Conservation (phyloP, 2,329 filamentous ascomycete genomes). For the Aureobasidium sp. region DNA sequence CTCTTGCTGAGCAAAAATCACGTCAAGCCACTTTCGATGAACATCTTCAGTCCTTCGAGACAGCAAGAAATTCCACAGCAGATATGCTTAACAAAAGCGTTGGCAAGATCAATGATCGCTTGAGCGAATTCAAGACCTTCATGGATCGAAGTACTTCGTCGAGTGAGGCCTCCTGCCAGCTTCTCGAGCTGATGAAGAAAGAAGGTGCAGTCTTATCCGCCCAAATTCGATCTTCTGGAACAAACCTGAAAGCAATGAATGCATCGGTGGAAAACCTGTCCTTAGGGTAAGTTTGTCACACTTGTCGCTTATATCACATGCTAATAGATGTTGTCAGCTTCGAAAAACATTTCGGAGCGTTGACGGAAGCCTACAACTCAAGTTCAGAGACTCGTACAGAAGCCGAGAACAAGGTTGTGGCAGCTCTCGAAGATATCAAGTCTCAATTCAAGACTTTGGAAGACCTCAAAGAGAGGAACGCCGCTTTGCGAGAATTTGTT, state of each 20-base stretch:
- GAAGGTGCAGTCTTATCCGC: neutral
- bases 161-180: neutral
- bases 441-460: neutral
- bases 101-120: neutral
- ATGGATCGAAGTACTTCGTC: neutral
- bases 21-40: neutral
- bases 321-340: neutral
- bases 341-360: neutral
- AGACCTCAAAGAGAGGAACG: neutral
- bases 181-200: slow-evolving; percentile 2
- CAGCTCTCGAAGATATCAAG: neutral
- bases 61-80: neutral
- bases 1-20: neutral
- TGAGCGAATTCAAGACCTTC: neutral
- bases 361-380: neutral
- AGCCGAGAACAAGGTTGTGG: neutral
- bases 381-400: neutral
- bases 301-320: neutral
- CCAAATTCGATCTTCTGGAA: neutral
- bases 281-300: neutral
- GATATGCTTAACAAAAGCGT: neutral
- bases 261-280: neutral
- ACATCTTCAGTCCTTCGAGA: neutral
- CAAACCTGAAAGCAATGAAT: neutral
- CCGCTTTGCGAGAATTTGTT: neutral